Base-by-base conservation (phyloP, 1,139 yeast species). In the Oligophagozyma castellii region DNA sequence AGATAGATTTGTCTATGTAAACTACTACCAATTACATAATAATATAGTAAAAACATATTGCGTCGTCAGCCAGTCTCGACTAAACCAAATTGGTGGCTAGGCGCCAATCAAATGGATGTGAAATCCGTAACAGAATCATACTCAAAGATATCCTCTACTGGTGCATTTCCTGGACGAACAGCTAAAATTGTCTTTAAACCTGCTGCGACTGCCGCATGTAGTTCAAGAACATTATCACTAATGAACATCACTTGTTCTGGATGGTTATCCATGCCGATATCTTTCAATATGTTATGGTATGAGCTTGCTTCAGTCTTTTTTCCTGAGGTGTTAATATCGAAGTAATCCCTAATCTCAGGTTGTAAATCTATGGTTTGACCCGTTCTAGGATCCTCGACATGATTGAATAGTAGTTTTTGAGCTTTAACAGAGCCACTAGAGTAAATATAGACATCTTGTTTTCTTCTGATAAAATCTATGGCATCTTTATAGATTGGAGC, bases 341-440 rank as follows among this genome's bases (percentile, higher is more conserved):
- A 86, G 55, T 83, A 84, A 4, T 78, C 93, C 5, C 59, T 42
- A 19, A 86, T 49, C 16, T 51, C 47, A 1, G 55, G 51, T 29
- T 70, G 78, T 46, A 83, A 52, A 50, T 79, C 77, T 12, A 43
- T 5, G 13, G 28, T 20, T 12, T 35, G 37, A 4, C 42, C 44
- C 20, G 51, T 47, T 14, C 51, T 49, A 5, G 37, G 36, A 20
- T 36, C 37, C 26, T 57, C 53, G 4, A 79, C 86, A 48, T 80
- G 68, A 0, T 63, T 64, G 47, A 86, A 81, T 34, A 86, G 58
- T 35, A 84, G 57, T 38, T 74, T 74, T 45, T 86, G 96, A 0
- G 95, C 95, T 33, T 72, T 67, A 19, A 86, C 71, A 29, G 92
- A 76, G 1, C 96, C 96, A n/a, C 93, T 79, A 0, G 95, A 83